Evolutionary conservation across 2,329 filamentous ascomycete species (phyloP), one percentile per base, ranked within the genome.

Genomic region (Stagonosporopsis rhizophila): DNA sequence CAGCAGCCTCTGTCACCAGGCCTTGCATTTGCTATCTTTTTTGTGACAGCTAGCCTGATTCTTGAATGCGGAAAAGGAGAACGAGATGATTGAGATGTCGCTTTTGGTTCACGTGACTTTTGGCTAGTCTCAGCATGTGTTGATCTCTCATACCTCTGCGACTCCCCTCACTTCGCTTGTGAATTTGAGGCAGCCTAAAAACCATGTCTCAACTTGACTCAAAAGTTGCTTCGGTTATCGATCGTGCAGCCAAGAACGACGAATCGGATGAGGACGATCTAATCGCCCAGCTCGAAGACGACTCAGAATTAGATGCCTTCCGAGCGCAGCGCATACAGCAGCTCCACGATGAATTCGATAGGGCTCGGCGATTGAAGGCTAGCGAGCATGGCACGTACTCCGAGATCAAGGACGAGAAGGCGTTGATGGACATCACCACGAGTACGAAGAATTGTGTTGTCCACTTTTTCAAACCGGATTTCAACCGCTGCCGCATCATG

Each of bases 391-490:
- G 84, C 35, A 79, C 71, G 9, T 86, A 84, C 65, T 75, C 75
- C 6, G 82, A 85, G 66, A 81, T 85, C 69, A 84, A 81, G 47
- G 80, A 81, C 58, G 86, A 88, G 68, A 84, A 86, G 69, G 71
- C 78, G 12, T 72, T 87, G 38, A 81, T 88, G 69, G 81, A 85
- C 60, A 84, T 87, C 60, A 87, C 85, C 8, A 88, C 85, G 7
- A 79, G 80, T 44, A 81, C 81, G 12, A 80, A 84, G 57, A 75
- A 81, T 23, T 86, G 83, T 64, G 78, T 88, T 1, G 82, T 88
- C 22, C 86, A 88, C 69, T 88, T 88, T 71, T 85, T 83, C 70
- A 86, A 88, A 67, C 80, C 84, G 2, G 86, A 88, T 66, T 88
- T 88, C 72, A 79, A 81, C 19, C 81, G 85, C 51, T 88, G 86